Evolutionary conservation across 352 stramenopile species (phyloP).

Genomic region (Pythium volutum): DNA sequence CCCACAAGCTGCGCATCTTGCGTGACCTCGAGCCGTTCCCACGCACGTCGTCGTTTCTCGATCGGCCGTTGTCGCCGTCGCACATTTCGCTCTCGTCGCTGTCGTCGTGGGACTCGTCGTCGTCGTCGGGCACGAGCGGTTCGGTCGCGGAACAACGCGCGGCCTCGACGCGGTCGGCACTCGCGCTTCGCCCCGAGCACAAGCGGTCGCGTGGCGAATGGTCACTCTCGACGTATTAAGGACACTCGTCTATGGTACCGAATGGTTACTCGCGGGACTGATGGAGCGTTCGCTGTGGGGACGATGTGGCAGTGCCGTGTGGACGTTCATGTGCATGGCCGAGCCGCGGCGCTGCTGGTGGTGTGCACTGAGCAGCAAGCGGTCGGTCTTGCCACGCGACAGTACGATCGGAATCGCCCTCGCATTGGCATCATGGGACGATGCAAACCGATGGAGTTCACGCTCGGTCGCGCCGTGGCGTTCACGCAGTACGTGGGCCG

Average conservation of each 20-base stretch:
- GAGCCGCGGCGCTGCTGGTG: conserved; percentile 12
- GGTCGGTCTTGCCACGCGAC: conserved; percentile 29
- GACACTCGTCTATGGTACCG: background rate
- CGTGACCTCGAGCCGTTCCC: conserved; percentile 5
- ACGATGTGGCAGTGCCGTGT: background rate
- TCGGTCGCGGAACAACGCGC: background rate
- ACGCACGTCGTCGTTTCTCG: conserved; percentile 6
- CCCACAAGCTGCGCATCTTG: conserved; percentile 17
- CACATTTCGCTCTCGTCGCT: conserved; percentile 20
- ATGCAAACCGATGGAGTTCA: conserved; percentile 57
- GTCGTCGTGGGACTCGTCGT: conserved; percentile 12
- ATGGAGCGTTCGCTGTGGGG: conserved; percentile 22
- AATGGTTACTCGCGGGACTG: conserved; percentile 22
- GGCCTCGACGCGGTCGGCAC: background rate
- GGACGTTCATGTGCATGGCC: conserved; percentile 2
- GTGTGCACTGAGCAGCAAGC: background rate
- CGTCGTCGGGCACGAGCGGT: background rate
- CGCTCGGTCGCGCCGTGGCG: conserved; percentile 39
- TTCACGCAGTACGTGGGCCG: conserved; percentile 50
- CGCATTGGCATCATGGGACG: conserved; percentile 55
- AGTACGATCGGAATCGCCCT: conserved; percentile 63
- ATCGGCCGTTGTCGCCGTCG: conserved; percentile 5
- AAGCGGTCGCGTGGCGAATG: conserved; percentile 11
- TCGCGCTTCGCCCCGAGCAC: background rate
- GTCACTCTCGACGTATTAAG: conserved; percentile 12